Conservation (phyloP, 768 basidiomycete genomes). For the Hypholoma fasciculare region DNA sequence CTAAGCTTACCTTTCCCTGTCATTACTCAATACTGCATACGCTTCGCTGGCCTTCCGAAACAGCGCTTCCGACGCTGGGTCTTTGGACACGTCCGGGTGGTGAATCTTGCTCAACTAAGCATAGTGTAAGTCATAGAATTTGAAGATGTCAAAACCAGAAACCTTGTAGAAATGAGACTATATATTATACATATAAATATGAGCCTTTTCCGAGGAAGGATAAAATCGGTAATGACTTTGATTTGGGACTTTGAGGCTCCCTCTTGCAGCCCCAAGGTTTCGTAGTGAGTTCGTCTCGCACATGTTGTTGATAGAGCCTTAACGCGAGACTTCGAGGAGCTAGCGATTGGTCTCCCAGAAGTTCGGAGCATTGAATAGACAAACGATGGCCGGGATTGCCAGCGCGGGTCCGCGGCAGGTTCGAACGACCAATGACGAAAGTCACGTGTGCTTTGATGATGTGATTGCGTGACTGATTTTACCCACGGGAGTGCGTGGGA, state of each 20-base stretch:
- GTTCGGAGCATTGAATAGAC: neutral
- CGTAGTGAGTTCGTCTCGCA: constrained; percentile 14
- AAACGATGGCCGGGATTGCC: neutral
- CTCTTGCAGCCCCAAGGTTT: constrained; percentile 17
- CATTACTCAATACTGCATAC: constrained; percentile 43
- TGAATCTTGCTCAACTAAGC: constrained; percentile 44
- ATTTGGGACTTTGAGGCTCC: constrained; percentile 20
- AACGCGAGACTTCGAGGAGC: neutral
- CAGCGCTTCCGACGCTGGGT: constrained; percentile 36
- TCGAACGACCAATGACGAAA: too few relatives aligned
- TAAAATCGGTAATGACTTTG: constrained; percentile 13
- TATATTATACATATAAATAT: constrained; percentile 1
- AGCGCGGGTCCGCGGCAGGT: too few relatives aligned
- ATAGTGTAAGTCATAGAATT: neutral
- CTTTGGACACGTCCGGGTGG: constrained; percentile 49
- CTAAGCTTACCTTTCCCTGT: constrained; percentile 37
- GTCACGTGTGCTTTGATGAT: too few relatives aligned
- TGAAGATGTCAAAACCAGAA: too few relatives aligned
- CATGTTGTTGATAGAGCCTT: constrained; percentile 12
- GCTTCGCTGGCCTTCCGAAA: constrained; percentile 44
- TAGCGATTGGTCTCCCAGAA: neutral
- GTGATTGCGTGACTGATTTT: too few relatives aligned
- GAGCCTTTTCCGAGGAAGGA: neutral
- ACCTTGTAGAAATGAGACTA: constrained; percentile 25
- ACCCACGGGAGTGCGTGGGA: too few relatives aligned